phyloP scores from a whole-genome alignment of 2,329 filamentous ascomycete species.

The Rutstroemia sp. region DNA sequence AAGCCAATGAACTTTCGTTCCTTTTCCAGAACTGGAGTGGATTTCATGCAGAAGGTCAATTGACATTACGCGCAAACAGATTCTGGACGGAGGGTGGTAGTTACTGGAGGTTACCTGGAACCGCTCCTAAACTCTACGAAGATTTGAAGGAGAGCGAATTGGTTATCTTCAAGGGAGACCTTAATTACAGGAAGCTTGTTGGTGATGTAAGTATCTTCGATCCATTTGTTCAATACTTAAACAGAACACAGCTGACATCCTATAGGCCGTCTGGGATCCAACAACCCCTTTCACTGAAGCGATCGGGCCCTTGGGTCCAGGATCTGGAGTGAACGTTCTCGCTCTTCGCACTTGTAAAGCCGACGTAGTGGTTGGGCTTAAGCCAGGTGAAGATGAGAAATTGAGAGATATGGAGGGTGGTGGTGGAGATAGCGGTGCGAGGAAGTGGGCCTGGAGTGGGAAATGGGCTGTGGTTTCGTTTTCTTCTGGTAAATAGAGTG shows the following conservation, averaged over 20 bases:
- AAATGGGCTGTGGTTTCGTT: slow-evolving; percentile 96
- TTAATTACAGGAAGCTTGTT: slow-evolving; percentile 92
- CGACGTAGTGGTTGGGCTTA: slow-evolving; percentile 87
- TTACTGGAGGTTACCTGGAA: slow-evolving; percentile 76
- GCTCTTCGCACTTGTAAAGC: slow-evolving; percentile 93
- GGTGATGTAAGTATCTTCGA: slow-evolving; percentile 60
- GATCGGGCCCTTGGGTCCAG: slow-evolving; percentile 75
- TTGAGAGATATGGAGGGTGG: slow-evolving; percentile 61
- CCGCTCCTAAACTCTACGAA: slow-evolving; percentile 59
- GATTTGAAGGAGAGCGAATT: slow-evolving; percentile 80
- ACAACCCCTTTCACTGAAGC: slow-evolving; percentile 81
- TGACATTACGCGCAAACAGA: slow-evolving; percentile 73
- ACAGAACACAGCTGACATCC: slow-evolving; percentile 4
- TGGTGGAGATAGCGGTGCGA: slow-evolving; percentile 54
- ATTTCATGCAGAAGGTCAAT: slow-evolving; percentile 75
- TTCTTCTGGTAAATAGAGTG: slow-evolving; percentile 53
- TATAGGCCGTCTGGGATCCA: slow-evolving; percentile 69
- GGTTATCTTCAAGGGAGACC: slow-evolving; percentile 92
- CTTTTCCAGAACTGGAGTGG: slow-evolving; percentile 76
- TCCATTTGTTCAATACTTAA: slow-evolving; percentile 4
- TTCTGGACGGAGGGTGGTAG: slow-evolving; percentile 90
- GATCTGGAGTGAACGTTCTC: slow-evolving; percentile 76
- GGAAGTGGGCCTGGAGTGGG: slow-evolving; percentile 91
- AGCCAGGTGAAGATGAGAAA: slow-evolving; percentile 73
- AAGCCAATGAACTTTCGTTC: slow-evolving; percentile 61